Conservation (phyloP, 2,329 filamentous ascomycete genomes). For the Aureobasidium pullulans region DNA sequence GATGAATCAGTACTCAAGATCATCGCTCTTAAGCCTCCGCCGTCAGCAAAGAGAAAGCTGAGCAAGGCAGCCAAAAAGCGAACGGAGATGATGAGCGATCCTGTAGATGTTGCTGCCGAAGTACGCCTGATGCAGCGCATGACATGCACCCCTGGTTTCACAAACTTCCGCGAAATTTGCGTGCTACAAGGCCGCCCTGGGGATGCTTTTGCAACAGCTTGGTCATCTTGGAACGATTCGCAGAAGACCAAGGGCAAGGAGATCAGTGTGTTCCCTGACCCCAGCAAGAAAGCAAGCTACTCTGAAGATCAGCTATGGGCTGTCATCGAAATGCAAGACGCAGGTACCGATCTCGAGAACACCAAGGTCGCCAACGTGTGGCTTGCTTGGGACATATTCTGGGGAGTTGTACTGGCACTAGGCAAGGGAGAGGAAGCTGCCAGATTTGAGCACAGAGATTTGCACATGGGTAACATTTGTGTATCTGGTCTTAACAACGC, state of each 20-base stretch:
- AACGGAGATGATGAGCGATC: constrained; percentile 37
- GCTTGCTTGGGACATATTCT: constrained; percentile 56
- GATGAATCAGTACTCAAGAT: constrained; percentile 43
- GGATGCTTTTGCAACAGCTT: constrained; percentile 40
- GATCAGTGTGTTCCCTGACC: constrained; percentile 48
- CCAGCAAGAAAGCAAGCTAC: constrained; percentile 46
- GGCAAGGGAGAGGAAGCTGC: constrained; percentile 54
- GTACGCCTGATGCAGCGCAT: constrained; percentile 50
- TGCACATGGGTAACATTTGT: constrained; percentile 62
- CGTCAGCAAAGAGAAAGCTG: constrained; percentile 41
- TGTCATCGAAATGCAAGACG: constrained; percentile 59
- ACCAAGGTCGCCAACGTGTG: constrained; percentile 9
- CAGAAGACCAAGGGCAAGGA: constrained; percentile 34
- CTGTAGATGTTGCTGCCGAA: constrained; percentile 39
- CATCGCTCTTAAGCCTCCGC: constrained; percentile 31
- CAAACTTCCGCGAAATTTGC: constrained; percentile 52
- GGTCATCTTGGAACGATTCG: constrained; percentile 37
- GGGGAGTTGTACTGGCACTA: constrained; percentile 55
- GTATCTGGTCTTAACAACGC: constrained; percentile 27
- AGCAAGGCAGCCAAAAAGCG: constrained; percentile 37
- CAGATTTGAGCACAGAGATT: constrained; percentile 58
- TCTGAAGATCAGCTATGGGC: constrained; percentile 53
- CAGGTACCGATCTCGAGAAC: constrained; percentile 49
- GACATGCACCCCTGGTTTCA: constrained; percentile 54
- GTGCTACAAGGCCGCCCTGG: constrained; percentile 52